Percentiles rank a stretch among this genome's conserved stretches.
phyloP scores from a whole-genome alignment of 371 early-diverging fungal genomes.

The Thermomucor indicae-seudaticae region DNA sequence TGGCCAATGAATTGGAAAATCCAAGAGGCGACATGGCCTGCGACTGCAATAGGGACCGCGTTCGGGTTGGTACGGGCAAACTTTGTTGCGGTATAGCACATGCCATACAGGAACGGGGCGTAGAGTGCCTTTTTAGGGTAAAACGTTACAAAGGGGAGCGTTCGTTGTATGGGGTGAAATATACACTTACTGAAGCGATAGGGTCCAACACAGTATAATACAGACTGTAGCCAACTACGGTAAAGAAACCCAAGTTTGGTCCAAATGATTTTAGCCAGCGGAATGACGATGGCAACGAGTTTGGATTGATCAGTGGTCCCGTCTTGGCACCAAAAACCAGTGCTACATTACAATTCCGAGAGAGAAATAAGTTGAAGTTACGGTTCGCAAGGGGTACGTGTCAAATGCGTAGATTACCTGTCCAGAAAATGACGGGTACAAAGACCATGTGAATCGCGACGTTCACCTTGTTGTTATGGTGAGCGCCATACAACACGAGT shows the following conservation, averaged over 20 bases:
- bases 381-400: not conserved
- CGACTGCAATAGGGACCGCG: slow-evolving; percentile 50
- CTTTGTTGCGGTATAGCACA: slow-evolving; percentile 57
- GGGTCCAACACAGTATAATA: slow-evolving; percentile 85
- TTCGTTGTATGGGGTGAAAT: not conserved
- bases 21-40: slow-evolving; percentile 75
- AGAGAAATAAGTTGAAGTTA: not conserved
- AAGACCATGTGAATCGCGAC: slow-evolving; percentile 85
- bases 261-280: slow-evolving; percentile 27
- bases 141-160: not conserved
- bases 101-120: slow-evolving; percentile 57
- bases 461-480: slow-evolving; percentile 77
- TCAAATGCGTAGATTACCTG: slow-evolving; percentile 25
- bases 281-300: slow-evolving; percentile 9
- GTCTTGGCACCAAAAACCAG: slow-evolving; percentile 59
- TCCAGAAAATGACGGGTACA: slow-evolving; percentile 90
- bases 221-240: slow-evolving; percentile 46
- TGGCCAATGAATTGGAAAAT: slow-evolving; percentile 89
- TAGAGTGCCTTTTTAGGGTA: slow-evolving; percentile 36
- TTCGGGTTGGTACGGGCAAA: slow-evolving; percentile 46
- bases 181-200: slow-evolving; percentile 59
- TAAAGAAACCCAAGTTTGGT: slow-evolving; percentile 59
- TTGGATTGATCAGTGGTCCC: slow-evolving; percentile 44
- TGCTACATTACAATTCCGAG: slow-evolving; percentile 14
- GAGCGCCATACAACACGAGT: slow-evolving; percentile 73